Base-by-base conservation (phyloP, 192 early-diverging fungal species). In the Podila epicladia region DNA sequence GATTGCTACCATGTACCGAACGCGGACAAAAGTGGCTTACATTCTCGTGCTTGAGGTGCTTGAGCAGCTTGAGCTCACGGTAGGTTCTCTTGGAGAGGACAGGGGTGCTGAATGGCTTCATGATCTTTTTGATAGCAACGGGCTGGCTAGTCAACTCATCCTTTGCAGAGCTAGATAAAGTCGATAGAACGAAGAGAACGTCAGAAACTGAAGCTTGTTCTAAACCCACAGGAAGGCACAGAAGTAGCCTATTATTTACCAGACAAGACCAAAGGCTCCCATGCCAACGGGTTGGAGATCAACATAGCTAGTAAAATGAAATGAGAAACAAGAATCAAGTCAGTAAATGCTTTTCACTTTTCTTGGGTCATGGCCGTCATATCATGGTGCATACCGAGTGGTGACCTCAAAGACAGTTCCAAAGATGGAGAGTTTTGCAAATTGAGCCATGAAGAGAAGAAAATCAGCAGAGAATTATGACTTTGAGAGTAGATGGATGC, bases 241-340 rank as follows among this genome's bases (percentile, higher is more conserved):
- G 17, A 57, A 29, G 33, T 13, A 55, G 29, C 24, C 22, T 19
- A 12, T 24, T 11, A 62, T 29, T 17, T 90, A 97, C 94, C 97
- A 99, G 26, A 99, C 97, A 9, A 99, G 88, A 82, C 97, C 97
- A 83, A 98, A 99, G 5, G 97, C 95, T 49, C 97, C 97, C 94
- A 98, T 96, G 35, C 97, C 97, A 24, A 99, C 93, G 11, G 97
- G 95, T 77, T 97, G 92, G 58, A 98, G 87, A 85, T 96, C 92
- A 12, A 93, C 91, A 89, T 98, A 98, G 73, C 93, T 94, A 74
- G 37, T 67, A 32, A 28, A 64, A 22, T 5, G 28, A 28, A 24
- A 61, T 73, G 32, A 58, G 29, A 12, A 11, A 71, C 9, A 32
- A 59, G 11, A 41, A 0, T 15, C 11, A 24, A n/a, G 41, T 9